Evolutionary conservation across 441 rosid genomes (phyloP).

Genomic region (Eutrema salsugineum): DNA sequence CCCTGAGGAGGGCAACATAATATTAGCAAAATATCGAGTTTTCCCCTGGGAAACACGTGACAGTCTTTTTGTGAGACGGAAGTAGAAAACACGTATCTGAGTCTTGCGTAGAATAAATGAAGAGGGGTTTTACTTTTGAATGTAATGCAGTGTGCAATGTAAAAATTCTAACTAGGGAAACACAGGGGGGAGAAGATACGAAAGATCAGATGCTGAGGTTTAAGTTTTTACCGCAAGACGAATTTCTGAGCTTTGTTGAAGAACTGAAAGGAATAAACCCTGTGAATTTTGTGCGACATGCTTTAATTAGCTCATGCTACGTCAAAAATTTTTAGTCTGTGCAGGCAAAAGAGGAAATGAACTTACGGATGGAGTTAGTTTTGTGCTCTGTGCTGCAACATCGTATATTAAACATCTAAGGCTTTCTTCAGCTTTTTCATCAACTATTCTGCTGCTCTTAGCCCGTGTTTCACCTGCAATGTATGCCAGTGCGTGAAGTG

Average conservation of each 20-base stretch:
- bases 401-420: slow-evolving; percentile 66
- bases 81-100: not conserved
- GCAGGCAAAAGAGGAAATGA: not conserved
- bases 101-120: not conserved
- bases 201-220: slow-evolving; percentile 3
- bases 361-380: slow-evolving; percentile 80
- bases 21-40: not conserved
- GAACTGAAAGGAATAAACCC: slow-evolving; percentile 72
- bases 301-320: slow-evolving; percentile 8
- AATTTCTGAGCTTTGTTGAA: slow-evolving; percentile 77
- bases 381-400: slow-evolving; percentile 68
- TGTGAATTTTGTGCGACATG: slow-evolving; percentile 30
- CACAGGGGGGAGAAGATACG: not conserved
- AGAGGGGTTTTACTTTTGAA: not conserved
- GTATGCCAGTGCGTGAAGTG: slow-evolving; percentile 76
- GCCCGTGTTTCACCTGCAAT: slow-evolving; percentile 67
- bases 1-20: slow-evolving; percentile 45
- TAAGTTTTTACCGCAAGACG: slow-evolving; percentile 64
- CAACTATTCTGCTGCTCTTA: slow-evolving; percentile 43
- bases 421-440: slow-evolving; percentile 68
- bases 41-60: not conserved
- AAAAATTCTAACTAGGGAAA: not conserved
- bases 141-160: not conserved
- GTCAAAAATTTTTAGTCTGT: not conserved
- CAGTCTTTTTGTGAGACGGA: not conserved